Base-by-base conservation (phyloP, 176 grass and related monocot genomes). In the Ampelocalamus luodianensis region DNA sequence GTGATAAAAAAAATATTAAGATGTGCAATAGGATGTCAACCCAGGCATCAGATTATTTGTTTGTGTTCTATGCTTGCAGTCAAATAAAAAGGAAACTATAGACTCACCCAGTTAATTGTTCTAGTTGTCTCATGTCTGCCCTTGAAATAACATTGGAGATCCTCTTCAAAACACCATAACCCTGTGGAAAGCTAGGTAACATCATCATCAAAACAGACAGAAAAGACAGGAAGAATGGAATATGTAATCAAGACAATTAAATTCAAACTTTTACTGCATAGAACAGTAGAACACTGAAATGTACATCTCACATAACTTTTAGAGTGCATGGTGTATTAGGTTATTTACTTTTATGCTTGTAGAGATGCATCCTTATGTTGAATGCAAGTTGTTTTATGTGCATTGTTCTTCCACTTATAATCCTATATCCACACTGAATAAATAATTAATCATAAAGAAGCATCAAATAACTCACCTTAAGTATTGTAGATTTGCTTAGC, bases 401-500 rank as follows among this genome's bases (percentile, higher is more conserved):
- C 46, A 49, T 51, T 73, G 55, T 76, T 69, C 13, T 54, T 72
- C 65, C 72, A 17, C 38, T n/a, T 68, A 49, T 2, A 80, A 74
- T 17, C 61, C 66, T 71, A 65, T 83, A 40, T 54, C 40, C 29
- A 79, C 32, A 62, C 6, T 22, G 23, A 83, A 63, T 76, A 75
- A 13, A 79, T 49, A 83, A 67, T 40, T 61, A n/a, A 60, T 10
- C 18, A 54, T 5, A 61, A 79, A 72, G 65, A 89, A 74, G 40
- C 29, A 63, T 62, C 45, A 63, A 79, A 26, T 58, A 86, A 62
- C 90, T 84, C 6, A 98, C 93, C 93, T 98, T 93, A 66, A 95
- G 82, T 87, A 98, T 93, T 82, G 91, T 98, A 78, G 96, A 92
- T 90, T 95, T 95, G 77, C 96, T 95, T 81, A 98, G 85, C 85